Evolutionary conservation across 345 rosid genomes (phyloP), one percentile per base, ranked within the genome.

Genomic region (Eutrema yunnanense): DNA sequence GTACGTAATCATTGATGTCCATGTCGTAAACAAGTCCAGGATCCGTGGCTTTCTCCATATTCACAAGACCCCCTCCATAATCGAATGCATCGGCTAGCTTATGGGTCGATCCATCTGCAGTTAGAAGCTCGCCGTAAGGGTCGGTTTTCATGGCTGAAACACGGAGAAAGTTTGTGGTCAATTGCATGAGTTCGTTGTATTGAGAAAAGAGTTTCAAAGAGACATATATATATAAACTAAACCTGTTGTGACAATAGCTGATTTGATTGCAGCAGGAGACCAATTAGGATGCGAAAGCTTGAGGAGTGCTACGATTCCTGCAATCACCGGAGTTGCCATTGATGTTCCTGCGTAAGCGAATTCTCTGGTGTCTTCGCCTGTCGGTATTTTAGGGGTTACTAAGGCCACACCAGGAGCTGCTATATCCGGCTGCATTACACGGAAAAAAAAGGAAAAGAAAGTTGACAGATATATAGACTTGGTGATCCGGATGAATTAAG

Each of bases 1-100:
- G 62, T 2, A 84, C 40, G 72, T 85, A 85, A 46, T 83, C 91
- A 0, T 72, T 36, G 29, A 56, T 51, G 44, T 48, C 80, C 81
- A 83, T 85, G 56, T 86, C 88, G 29, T 87, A 90, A 6, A 86
- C 69, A 10, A 90, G 84, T 40, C 93, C 93, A 0, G 91, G 92
- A 36, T 81, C 62, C 37, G 81, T 81, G 6, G 89, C 92, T 9
- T 60, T 76, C 43, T 81, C 81, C 22, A 82, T 81, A 52, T 84
- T 81, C 41, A 71, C 82, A 38, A 80, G 82, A 42, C 92, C 96
- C 19, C 89, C 87, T 46, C 96, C 96, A n/a, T 47, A 72, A 64
- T 89, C 92, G 6, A 89, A 89, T 29, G 90, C 73, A 67, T 82
- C 61, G 5, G 89, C 96, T 12, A 41, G 58, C 64, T 86, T 87